Evolutionary conservation across 345 rosid species (phyloP).

Genomic region (Eutrema yunnanense): DNA sequence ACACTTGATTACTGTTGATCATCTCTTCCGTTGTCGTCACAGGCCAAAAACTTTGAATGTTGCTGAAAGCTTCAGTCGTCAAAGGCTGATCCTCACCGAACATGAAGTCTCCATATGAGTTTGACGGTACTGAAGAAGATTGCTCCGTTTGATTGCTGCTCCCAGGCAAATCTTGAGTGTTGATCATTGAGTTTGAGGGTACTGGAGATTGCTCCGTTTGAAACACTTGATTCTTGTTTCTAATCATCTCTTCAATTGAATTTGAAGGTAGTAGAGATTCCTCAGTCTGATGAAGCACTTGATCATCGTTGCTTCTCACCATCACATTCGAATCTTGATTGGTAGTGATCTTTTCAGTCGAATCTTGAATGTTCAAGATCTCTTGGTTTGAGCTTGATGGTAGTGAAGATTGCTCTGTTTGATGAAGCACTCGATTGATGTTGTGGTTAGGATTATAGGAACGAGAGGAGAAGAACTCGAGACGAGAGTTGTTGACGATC

Average conservation of each 20-base stretch:
- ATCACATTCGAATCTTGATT: not conserved
- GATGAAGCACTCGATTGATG: not conserved
- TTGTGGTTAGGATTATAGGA: not conserved
- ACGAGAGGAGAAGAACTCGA: slow-evolving; percentile 40
- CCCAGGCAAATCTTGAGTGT: no score
- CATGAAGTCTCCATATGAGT: not conserved
- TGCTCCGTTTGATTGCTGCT: no score
- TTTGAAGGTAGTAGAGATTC: not conserved
- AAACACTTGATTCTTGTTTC: not conserved
- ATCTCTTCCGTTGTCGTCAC: not conserved
- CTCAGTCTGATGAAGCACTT: not conserved
- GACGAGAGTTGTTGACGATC: slow-evolving; percentile 46
- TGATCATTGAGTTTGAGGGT: no score
- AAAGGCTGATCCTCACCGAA: not conserved
- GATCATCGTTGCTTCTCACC: not conserved
- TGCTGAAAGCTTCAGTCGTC: slow-evolving; percentile 21
- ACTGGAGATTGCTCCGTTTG: no score
- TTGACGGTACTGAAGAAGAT: not conserved
- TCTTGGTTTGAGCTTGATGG: not conserved
- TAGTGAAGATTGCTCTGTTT: not conserved
- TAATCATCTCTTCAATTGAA: not conserved
- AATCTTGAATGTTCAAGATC: not conserved
- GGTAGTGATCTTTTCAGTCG: not conserved
- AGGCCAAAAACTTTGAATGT: not conserved
- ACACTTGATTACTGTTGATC: not conserved